phyloP scores from a whole-genome alignment of 768 basidiomycete species.

The Lactifluus subvellereus region DNA sequence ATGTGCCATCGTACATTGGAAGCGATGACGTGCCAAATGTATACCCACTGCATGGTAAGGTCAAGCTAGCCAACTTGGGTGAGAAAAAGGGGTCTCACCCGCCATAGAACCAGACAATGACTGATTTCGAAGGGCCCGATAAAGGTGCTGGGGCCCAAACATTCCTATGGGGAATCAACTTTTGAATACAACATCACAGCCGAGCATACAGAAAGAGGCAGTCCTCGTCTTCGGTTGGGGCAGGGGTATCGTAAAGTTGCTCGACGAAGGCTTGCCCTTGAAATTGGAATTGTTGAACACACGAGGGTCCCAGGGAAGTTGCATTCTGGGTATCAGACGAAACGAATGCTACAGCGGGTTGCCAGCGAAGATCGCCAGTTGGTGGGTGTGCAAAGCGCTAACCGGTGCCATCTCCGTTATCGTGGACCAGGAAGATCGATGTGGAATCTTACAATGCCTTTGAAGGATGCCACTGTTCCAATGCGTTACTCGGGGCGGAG shows the following conservation, averaged over 20 bases:
- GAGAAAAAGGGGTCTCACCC: conserved; percentile 2
- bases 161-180: neutral
- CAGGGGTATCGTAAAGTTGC: neutral
- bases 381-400: conserved; percentile 17
- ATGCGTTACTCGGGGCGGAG: neutral
- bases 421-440: neutral
- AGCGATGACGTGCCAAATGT: conserved; percentile 1
- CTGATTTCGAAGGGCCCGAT: conserved; percentile 3
- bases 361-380: conserved; percentile 9
- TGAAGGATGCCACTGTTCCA: conserved; percentile 12
- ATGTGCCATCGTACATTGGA: conserved; percentile 13
- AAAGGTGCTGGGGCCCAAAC: conserved; percentile 11
- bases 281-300: conserved; percentile 11
- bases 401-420: neutral
- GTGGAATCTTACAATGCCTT: conserved; percentile 10
- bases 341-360: conserved; percentile 4
- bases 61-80: neutral
- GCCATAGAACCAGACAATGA: conserved; percentile 18
- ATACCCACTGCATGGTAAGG: conserved; percentile 1
- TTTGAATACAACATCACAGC: neutral
- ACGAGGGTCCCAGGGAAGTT: conserved; percentile 16
- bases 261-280: neutral
- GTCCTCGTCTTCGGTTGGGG: conserved; percentile 6
- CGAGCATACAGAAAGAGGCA: conserved; percentile 11
- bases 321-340: conserved; percentile 3